Conservation (phyloP, 306 rosid species). For the Mimosa pudica region DNA sequence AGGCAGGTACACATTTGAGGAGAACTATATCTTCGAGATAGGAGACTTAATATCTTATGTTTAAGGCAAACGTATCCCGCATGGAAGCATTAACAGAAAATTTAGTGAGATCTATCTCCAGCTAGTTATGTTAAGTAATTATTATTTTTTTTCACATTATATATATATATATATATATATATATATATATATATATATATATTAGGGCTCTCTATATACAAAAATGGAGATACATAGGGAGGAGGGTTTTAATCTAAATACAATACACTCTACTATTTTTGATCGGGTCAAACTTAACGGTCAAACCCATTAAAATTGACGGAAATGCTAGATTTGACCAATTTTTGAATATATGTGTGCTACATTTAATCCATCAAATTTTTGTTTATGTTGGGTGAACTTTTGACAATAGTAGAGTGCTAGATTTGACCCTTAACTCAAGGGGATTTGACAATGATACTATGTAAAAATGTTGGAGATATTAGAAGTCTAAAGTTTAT, state of each 20-base stretch:
- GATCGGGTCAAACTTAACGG: too few species aligned
- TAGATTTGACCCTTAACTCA: too few species aligned
- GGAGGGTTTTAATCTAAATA: neutral
- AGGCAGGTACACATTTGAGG: neutral
- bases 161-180: too few species aligned
- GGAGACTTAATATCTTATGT: neutral
- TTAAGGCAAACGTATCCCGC: neutral
- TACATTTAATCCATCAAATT: too few species aligned
- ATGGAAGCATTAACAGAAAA: neutral
- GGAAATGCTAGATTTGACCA: too few species aligned
- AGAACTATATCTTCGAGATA: neutral
- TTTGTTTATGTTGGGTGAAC: too few species aligned
- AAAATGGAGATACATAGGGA: neutral
- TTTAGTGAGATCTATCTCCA: neutral
- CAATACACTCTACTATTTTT: too few species aligned
- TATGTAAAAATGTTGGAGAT: neutral
- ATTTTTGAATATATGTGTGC: too few species aligned
- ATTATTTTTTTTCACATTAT: neutral
- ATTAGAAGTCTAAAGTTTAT: neutral
- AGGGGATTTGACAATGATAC: neutral
- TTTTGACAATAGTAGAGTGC: too few species aligned
- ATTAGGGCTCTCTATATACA: too few species aligned
- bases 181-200: too few species aligned
- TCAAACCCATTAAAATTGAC: too few species aligned
- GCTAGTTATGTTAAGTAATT: neutral